Conservation (phyloP, 75 land plant species). For the Cunninghamia lanceolata region DNA sequence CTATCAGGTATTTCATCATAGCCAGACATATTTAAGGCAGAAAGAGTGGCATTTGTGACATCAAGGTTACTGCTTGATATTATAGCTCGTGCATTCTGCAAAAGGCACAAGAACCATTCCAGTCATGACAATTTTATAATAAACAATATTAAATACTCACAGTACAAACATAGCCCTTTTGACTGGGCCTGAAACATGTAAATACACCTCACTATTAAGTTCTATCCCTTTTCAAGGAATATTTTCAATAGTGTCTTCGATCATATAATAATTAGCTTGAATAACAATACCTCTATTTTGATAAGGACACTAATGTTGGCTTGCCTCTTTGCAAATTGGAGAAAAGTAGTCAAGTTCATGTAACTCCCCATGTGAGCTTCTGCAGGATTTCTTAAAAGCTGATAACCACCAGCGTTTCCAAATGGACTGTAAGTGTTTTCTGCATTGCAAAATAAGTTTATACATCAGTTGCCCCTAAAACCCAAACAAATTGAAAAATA, state of each 20-base stretch:
- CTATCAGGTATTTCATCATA: no score
- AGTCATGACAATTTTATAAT: no score
- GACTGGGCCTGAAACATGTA: no score
- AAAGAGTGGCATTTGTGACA: no score
- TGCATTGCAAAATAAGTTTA: conserved; percentile 23
- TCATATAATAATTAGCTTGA: background rate
- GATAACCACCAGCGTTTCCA: background rate
- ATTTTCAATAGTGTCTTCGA: no score
- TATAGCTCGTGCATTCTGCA: conserved; percentile 1
- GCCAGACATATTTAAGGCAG: no score
- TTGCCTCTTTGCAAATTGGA: conserved; percentile 60
- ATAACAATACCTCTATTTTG: conserved; percentile 55
- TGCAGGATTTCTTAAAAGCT: conserved; percentile 47
- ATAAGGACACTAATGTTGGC: conserved; percentile 58
- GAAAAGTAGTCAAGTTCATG: conserved; percentile 59
- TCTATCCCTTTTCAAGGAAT: no score
- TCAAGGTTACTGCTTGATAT: background rate
- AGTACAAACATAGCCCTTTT: no score
- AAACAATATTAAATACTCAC: no score
- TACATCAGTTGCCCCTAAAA: background rate
- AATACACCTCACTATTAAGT: no score
- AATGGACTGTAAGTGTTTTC: conserved; percentile 52
- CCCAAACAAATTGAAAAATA: conserved; percentile 12
- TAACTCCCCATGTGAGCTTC: conserved; percentile 48
- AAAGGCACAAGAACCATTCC: conserved; percentile 17